Evolutionary conservation across 2,329 filamentous ascomycete species (phyloP).

Genomic region (Exophiala mesophila): DNA sequence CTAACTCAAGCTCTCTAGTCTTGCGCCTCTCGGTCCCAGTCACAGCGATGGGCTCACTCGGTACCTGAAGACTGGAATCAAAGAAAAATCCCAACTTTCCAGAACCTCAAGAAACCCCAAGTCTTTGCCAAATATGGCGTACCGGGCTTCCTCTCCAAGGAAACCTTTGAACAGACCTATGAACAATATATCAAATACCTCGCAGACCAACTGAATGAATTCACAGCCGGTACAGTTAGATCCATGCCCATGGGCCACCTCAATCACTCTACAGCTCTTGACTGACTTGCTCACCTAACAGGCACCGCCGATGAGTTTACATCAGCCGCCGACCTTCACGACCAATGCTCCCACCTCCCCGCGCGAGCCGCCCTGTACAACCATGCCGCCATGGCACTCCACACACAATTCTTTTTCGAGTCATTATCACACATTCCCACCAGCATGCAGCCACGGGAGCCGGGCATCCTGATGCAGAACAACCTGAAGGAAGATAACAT

Average conservation of each 20-base stretch:
- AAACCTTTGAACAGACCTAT: conserved; percentile 73
- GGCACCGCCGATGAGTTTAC: conserved; percentile 18
- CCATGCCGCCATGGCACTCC: conserved; percentile 92
- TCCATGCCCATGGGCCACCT: too few species aligned
- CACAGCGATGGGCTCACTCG: conserved; percentile 21
- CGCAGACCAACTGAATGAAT: conserved; percentile 68
- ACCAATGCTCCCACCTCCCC: conserved; percentile 74
- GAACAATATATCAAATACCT: conserved; percentile 72
- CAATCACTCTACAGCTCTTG: too few species aligned
- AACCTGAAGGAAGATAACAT: conserved; percentile 67
- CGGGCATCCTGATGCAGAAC: conserved; percentile 31
- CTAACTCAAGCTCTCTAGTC: too few species aligned
- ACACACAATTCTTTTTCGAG: conserved; percentile 63
- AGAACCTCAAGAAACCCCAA: conserved; percentile 16
- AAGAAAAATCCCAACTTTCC: conserved; percentile 6
- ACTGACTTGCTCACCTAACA: too few species aligned
- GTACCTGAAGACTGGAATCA: conserved; percentile 6
- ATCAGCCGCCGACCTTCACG: conserved; percentile 60
- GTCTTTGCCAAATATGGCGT: conserved; percentile 49
- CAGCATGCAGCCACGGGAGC: conserved; percentile 7
- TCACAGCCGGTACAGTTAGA: conserved; percentile 68
- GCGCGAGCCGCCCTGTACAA: conserved; percentile 80
- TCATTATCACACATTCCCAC: conserved; percentile 30
- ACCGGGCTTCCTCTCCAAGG: conserved; percentile 63
- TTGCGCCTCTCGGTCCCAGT: conserved; percentile 17